These are phyloP conservation scores for Isabelozyma heimii DNA, from an alignment of 805 yeast genomes.

Conservation along the genomic window DNA sequence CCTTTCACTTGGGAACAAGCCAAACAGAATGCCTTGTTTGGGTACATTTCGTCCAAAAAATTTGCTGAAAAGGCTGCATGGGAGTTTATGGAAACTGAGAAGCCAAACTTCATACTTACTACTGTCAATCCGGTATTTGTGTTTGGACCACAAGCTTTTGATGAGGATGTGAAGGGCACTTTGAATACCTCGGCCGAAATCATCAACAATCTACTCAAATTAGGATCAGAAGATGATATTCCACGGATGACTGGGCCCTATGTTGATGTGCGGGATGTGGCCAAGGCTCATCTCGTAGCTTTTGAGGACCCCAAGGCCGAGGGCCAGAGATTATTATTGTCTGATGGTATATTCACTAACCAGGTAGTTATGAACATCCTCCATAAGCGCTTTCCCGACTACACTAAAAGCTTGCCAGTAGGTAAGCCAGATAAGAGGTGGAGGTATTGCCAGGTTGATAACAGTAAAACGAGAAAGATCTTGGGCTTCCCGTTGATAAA, in stretches of 20 bases:
- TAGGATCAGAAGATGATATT: slow-evolving; percentile 14
- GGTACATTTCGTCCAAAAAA: slow-evolving; percentile 46
- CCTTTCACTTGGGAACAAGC: slow-evolving; percentile 31
- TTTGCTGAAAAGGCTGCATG: slow-evolving; percentile 59
- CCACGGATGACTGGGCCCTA: slow-evolving; percentile 13
- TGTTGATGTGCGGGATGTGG: slow-evolving; percentile 64
- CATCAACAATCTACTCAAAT: slow-evolving; percentile 25
- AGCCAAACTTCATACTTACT: slow-evolving; percentile 36
- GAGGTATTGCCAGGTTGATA: slow-evolving; percentile 17
- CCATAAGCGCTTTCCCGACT: slow-evolving; percentile 16
- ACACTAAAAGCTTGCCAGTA: slow-evolving; percentile 6
- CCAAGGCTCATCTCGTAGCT: slow-evolving; percentile 55
- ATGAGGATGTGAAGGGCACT: slow-evolving; percentile 20
- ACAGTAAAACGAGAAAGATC: slow-evolving; percentile 26
- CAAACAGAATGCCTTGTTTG: slow-evolving; percentile 15
- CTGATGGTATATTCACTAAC: slow-evolving; percentile 13
- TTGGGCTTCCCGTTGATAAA: slow-evolving; percentile 36
- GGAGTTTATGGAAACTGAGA: slow-evolving; percentile 43
- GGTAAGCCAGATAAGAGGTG: slow-evolving; percentile 7
- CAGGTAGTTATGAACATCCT: slow-evolving; percentile 24
- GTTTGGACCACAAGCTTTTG: slow-evolving; percentile 53
- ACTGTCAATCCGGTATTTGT: slow-evolving; percentile 45
- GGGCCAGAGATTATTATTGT: slow-evolving; percentile 27
- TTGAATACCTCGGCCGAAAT: slow-evolving; percentile 26
- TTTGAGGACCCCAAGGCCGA: slow-evolving; percentile 33